Conservation (phyloP, 768 basidiomycete species). For the Suillus cothurnatus region DNA sequence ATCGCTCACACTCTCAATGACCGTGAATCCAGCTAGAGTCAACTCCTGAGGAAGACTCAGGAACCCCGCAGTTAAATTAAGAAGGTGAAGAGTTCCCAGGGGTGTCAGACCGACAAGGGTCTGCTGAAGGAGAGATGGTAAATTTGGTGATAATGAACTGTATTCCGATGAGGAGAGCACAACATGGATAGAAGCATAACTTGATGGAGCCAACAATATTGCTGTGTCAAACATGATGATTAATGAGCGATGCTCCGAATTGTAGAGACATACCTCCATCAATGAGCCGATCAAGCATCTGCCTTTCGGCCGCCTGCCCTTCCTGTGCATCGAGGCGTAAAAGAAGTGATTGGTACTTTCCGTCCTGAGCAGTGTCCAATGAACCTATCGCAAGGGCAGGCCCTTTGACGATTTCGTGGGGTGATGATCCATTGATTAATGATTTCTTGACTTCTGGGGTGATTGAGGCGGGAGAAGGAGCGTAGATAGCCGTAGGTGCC, state of each 20-base stretch:
- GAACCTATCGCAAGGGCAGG: constrained; percentile 77
- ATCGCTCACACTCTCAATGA: constrained; percentile 45
- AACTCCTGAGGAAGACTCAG: constrained; percentile 58
- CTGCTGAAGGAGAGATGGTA: constrained; percentile 59
- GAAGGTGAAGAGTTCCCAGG: constrained; percentile 68
- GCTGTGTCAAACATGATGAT: constrained; percentile 43
- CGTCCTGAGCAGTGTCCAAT: constrained; percentile 74
- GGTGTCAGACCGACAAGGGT: constrained; percentile 63
- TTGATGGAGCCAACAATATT: constrained; percentile 50
- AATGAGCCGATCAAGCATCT: constrained; percentile 80
- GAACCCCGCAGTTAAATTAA: constrained; percentile 50
- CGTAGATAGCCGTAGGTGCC: constrained; percentile 63
- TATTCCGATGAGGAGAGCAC: constrained; percentile 69
- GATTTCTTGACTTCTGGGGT: constrained; percentile 19
- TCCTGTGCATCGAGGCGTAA: constrained; percentile 53
- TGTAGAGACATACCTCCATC: constrained; percentile 63
- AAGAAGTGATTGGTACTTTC: constrained; percentile 74
- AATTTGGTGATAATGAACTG: constrained; percentile 50
- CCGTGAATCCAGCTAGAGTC: constrained; percentile 63
- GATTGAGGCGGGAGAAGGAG: constrained; percentile 18
- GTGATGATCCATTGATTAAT: constrained; percentile 10
- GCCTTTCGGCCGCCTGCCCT: constrained; percentile 61
- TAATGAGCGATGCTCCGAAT: constrained; percentile 1
- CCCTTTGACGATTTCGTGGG: constrained; percentile 34
- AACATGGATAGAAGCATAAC: constrained; percentile 68